These are phyloP conservation scores for Tylopilus balloui DNA, from an alignment of 768 basidiomycete species.

Conservation along the genomic window DNA sequence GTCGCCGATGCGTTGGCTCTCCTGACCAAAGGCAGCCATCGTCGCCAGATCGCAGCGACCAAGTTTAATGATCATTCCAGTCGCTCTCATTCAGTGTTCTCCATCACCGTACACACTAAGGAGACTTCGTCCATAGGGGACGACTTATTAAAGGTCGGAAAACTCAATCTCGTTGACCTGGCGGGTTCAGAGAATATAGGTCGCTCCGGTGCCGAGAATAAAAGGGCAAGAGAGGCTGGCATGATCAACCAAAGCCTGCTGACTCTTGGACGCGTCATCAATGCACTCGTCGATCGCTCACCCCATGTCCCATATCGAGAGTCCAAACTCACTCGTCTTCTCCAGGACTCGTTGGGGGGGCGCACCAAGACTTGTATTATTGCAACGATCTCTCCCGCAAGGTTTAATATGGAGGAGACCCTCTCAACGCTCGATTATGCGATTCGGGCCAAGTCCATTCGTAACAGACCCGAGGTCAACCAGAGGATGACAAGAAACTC, in stretches of 20 bases:
- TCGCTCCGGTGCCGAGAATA: slow-evolving; percentile 91
- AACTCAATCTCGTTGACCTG: slow-evolving; percentile 94
- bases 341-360: slow-evolving; percentile 99
- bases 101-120: slow-evolving; percentile 91
- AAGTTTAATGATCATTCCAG: slow-evolving; percentile 98
- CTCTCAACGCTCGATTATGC: slow-evolving; percentile 97
- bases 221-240: slow-evolving; percentile 91
- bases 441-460: slow-evolving; percentile 89
- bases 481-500: slow-evolving; percentile 91
- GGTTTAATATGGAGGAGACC: slow-evolving; percentile 94
- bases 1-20: slow-evolving; percentile 79
- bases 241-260: slow-evolving; percentile 98
- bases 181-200: slow-evolving; percentile 98
- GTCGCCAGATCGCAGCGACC: slow-evolving; percentile 90
- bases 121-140: slow-evolving; percentile 75
- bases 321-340: slow-evolving; percentile 93
- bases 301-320: slow-evolving; percentile 95
- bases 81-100: slow-evolving; percentile 96
- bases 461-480: slow-evolving; percentile 93
- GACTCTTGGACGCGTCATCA: slow-evolving; percentile 96
- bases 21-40: slow-evolving; percentile 83
- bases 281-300: slow-evolving; percentile 87
- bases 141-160: slow-evolving; percentile 88
- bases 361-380: slow-evolving; percentile 97
- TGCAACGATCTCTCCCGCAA: slow-evolving; percentile 91